Base-by-base conservation (phyloP, 2,329 filamentous ascomycete species). In the Cordyceps tenuipes region DNA sequence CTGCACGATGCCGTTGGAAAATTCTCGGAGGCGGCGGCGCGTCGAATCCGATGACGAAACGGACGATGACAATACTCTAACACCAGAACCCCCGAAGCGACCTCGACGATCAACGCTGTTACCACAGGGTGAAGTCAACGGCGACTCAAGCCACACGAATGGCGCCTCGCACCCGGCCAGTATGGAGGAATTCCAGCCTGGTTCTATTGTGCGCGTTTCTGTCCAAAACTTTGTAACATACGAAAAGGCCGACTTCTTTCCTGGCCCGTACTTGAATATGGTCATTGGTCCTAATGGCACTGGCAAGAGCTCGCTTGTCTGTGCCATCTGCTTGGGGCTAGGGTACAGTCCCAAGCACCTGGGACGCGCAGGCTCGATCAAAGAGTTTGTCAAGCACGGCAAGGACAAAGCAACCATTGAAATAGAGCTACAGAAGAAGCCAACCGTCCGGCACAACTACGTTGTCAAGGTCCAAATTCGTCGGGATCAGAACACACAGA, bases 211-310 rank as follows among this genome's bases (percentile, higher is more conserved):
- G 53, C 85, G 92, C 41, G 91, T 99, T 52, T 88, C 85, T 66
- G 81, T 97, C 49, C 83, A 82, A 53, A 90, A 97, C 73, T 99
- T 99, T 67, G 91, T 99, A 59, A 99, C 94, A 0, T 99, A 99
- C 74, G 91, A 90, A 54, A 85, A 87, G 57, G 93, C 91, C 59
- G 92, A 96, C 65, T 97, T 97, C 72, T 84, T 88, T 61, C 91
- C 91, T 13, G 94, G 94, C 0, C 93, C 94, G 0, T 93, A 90
- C 70, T 74, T 99, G 68, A 99, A 99, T 71, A 97, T 99, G 93
- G 87, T 99, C 57, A 96, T 99, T 66, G 94, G 94, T 0, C 94
- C 94, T n/a, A 99, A 99, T 68, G 94, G 94, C 39, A 97, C 94
- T 0, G 94, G 94, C 59, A 99, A 99, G 75, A 97, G 93, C 74